These are phyloP conservation scores for Boletus pseudopeckii DNA, from an alignment of 768 basidiomycete species.

Conservation along the genomic window DNA sequence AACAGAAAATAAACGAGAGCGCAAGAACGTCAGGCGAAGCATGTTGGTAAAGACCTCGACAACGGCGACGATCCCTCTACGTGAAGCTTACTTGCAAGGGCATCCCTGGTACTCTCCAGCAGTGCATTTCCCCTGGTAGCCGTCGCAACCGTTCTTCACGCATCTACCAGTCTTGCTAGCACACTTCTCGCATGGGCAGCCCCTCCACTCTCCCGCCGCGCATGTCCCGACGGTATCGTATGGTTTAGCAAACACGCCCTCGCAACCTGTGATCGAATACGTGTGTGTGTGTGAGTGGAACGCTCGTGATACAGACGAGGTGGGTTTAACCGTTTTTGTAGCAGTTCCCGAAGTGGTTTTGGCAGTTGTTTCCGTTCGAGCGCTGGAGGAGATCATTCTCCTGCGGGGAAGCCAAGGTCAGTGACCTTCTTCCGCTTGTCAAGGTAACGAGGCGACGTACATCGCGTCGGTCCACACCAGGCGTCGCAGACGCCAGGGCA, in stretches of 20 bases:
- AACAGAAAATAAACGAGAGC: neutral
- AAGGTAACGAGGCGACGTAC: neutral
- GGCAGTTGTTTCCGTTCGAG: neutral
- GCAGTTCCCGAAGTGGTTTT: neutral
- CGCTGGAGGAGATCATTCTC: neutral
- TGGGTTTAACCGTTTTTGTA: neutral
- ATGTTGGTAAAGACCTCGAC: too few relatives aligned
- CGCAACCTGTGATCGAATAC: neutral
- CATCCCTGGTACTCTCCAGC: neutral
- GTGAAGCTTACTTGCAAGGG: neutral
- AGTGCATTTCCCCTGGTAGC: neutral
- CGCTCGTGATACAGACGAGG: neutral
- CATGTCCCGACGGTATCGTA: neutral
- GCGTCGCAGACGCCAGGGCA: neutral
- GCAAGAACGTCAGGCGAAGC: neutral
- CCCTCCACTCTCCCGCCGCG: neutral
- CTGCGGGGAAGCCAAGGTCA: neutral
- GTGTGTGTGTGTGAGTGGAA: neutral
- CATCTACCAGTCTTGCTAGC: neutral
- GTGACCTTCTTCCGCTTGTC: neutral
- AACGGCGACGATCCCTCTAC: neutral
- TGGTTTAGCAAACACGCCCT: neutral
- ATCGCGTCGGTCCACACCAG: neutral
- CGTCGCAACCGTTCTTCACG: neutral
- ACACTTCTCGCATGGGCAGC: conserved; percentile 3